Evolutionary conservation across 345 rosid species (phyloP).

Genomic region (Arabis alpina): DNA sequence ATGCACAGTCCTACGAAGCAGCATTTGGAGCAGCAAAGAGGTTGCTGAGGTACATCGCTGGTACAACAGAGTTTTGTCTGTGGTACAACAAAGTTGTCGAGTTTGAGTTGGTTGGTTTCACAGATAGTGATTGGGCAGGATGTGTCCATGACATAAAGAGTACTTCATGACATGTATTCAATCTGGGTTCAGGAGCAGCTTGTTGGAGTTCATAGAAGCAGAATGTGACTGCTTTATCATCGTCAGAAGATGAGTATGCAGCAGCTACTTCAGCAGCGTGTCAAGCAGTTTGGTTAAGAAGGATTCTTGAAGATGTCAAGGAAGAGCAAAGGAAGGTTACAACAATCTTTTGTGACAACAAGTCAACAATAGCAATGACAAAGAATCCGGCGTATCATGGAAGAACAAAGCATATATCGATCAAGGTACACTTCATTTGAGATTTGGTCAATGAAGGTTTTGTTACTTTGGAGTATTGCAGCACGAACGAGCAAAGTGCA

Average conservation of each 20-base stretch:
- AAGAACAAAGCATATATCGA: neutral
- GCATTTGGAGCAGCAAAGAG: conserved; percentile 12
- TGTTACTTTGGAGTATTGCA: neutral
- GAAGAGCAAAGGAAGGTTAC: neutral
- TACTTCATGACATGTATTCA: neutral
- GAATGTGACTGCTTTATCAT: neutral
- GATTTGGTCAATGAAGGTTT: conserved; percentile 6
- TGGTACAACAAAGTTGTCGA: neutral
- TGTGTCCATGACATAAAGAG: neutral
- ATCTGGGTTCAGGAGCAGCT: neutral
- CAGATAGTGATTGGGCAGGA: conserved; percentile 1
- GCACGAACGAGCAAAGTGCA: no score
- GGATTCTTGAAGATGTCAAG: neutral
- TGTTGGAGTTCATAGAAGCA: conserved; percentile 15
- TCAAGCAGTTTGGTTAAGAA: conserved; percentile 10
- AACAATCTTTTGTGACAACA: conserved; percentile 6
- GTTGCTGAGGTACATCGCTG: neutral
- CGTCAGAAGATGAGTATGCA: conserved; percentile 8
- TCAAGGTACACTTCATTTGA: neutral
- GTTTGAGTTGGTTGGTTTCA: conserved; percentile 1
- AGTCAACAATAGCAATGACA: neutral
- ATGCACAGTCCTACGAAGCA: neutral
- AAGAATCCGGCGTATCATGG: conserved; percentile 6
- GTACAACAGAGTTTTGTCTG: neutral
- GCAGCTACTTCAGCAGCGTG: neutral